Evolutionary conservation across 352 stramenopile species (phyloP).

Genomic region (Peronospora farinosa): DNA sequence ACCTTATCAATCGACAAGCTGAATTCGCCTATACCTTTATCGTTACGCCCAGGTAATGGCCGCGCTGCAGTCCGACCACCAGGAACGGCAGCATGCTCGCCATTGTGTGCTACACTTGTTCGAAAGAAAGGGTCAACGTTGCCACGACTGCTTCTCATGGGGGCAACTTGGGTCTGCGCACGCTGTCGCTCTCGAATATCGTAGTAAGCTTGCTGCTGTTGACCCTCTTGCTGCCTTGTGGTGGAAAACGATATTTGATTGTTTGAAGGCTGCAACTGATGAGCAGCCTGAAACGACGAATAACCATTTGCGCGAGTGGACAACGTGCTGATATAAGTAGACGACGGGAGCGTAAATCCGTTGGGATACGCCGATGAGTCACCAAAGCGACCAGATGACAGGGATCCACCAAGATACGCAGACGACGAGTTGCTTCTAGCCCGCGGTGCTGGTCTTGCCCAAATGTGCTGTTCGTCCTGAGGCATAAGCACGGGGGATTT

Average conservation of each 20-base stretch:
- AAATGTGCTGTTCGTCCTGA: slow-evolving; percentile 31
- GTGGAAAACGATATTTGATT: slow-evolving; percentile 19
- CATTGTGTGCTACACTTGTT: slow-evolving; percentile 8
- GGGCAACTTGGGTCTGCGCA: slow-evolving; percentile 18
- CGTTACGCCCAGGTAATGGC: slow-evolving; percentile 37
- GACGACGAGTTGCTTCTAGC: slow-evolving; percentile 42
- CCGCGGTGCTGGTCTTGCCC: slow-evolving; percentile 20
- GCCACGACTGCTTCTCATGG: slow-evolving; percentile 24
- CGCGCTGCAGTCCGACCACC: slow-evolving; percentile 10
- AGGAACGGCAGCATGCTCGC: slow-evolving; percentile 7
- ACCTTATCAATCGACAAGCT: slow-evolving; percentile 73
- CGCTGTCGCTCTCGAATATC: slow-evolving; percentile 21
- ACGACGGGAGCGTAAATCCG: slow-evolving; percentile 18
- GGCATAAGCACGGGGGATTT: slow-evolving; percentile 29
- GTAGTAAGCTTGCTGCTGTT: slow-evolving; percentile 27
- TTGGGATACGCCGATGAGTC: slow-evolving; percentile 20
- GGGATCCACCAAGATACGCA: slow-evolving; percentile 27
- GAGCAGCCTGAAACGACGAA: slow-evolving; percentile 24
- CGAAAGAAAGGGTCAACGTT: slow-evolving; percentile 22
- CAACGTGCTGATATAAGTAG: slow-evolving; percentile 15
- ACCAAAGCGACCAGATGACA: slow-evolving; percentile 27
- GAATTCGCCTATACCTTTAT: slow-evolving; percentile 68
- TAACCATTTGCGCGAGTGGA: slow-evolving; percentile 22
- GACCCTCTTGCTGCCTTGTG: slow-evolving; percentile 22
- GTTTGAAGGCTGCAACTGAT: slow-evolving; percentile 23